Base-by-base conservation (phyloP, 768 basidiomycete genomes). In the Termitomyces eurrhizus region DNA sequence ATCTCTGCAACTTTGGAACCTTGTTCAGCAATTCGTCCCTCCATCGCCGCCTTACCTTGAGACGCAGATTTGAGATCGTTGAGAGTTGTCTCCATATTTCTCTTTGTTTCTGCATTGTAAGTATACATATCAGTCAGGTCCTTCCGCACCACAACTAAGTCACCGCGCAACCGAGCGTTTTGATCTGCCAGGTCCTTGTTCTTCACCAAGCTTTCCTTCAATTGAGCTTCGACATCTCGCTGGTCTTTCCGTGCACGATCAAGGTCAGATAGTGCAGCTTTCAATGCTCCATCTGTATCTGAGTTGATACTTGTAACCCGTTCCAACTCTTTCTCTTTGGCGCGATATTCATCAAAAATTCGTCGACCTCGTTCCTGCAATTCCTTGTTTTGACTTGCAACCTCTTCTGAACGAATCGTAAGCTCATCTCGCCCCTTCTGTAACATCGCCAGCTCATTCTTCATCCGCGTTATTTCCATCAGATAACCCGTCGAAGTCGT, bases 1-100 rank as follows among this genome's bases (percentile, higher is more conserved):
- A 56, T 59, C 42, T 21, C 56, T 21, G 58, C 58, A 26, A 67
- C 46, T 35, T 64, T 55, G 29, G 24, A 29, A 9, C 18, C 52
- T 41, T 53, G 52, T 6, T 4, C 37, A 18, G 52, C 14, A 6
- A 53, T 39, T 18, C 52, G 37, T 41, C 14, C 52, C 37, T 53
- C 52, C 37, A 53, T 37, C 14, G 18, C 24, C 18, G 11, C 26
- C 29, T 53, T 53, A 9, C 41, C 52, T 26, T 41, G 52, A 41
- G 13, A 53, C 4, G 52, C 37, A 16, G 37, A 53, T 18, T 53
- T 41, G 3, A 53, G 8, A 41, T 53, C 52, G 3, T 37, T 6
- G 26, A 41, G 26, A 18, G 52, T 37, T 41, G 37, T 53, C 16
- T 53, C 52, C 37, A 53, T 5, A 53, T 41, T 41, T 26, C 24